A percentile compares a stretch with the other conserved stretches of the same genome.
phyloP scores from a whole-genome alignment of 2,329 filamentous ascomycete species.

The Talaromyces albobiverticillius region DNA sequence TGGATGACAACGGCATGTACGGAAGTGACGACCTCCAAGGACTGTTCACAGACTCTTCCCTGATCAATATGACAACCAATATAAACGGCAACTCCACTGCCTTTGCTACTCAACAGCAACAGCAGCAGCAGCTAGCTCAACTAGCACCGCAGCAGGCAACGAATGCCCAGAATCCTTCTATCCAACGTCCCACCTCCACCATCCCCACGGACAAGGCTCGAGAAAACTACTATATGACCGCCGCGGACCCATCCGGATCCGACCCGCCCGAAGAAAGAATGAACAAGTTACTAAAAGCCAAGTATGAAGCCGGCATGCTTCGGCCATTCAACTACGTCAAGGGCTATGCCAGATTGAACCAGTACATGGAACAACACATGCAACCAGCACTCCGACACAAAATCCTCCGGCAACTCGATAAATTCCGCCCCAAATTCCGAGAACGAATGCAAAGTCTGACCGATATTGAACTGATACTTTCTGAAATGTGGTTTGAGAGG shows the following conservation, averaged over 20 bases:
- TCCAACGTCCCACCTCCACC: constrained; percentile 60
- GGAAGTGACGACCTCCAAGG: constrained; percentile 64
- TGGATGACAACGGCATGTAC: constrained; percentile 75
- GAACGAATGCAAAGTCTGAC: constrained; percentile 91
- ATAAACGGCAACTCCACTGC: constrained; percentile 29
- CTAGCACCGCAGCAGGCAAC: constrained; percentile 21
- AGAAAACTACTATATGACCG: constrained; percentile 92
- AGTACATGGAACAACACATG: constrained; percentile 89
- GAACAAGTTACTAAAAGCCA: constrained; percentile 89
- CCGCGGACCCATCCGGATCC: constrained; percentile 86
- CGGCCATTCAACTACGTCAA: constrained; percentile 99
- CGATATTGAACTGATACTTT: constrained; percentile 88
- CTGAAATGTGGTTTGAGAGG: constrained; percentile 99
- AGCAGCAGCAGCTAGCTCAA: constrained; percentile 27
- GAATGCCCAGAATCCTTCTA: constrained; percentile 47
- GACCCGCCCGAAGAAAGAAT: constrained; percentile 89
- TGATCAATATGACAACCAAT: constrained; percentile 43
- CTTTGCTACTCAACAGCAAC: constrained; percentile 36
- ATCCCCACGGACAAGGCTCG: constrained; percentile 65
- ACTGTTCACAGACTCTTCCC: constrained; percentile 59
- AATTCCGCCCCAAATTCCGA: constrained; percentile 91
- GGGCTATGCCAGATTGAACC: constrained; percentile 83
- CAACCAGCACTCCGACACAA: constrained; percentile 79
- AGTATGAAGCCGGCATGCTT: constrained; percentile 90
- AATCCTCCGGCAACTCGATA: constrained; percentile 85